Conservation (phyloP, 2,329 filamentous ascomycete genomes). For the Dactylellina sp. region DNA sequence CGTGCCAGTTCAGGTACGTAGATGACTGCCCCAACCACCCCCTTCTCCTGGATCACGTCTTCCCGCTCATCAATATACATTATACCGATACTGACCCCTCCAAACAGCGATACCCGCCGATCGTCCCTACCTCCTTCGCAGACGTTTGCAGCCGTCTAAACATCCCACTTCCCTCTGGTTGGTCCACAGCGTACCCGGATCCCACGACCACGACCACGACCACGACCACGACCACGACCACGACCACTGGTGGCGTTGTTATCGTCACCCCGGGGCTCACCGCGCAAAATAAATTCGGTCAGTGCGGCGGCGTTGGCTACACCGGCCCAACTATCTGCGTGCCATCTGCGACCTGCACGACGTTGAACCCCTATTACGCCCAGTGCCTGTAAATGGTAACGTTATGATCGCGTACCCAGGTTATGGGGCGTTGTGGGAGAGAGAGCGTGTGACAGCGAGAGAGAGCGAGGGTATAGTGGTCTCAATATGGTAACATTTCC, state of each 20-base stretch:
- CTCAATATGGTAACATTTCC: not conserved
- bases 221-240: constrained; percentile 9
- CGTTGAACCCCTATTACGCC: constrained; percentile 62
- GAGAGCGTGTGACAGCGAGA: not conserved
- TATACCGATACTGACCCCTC: not conserved
- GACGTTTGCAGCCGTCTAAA: constrained; percentile 5
- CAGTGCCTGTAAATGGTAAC: constrained; percentile 62
- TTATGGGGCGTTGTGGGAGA: not conserved
- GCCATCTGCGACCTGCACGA: constrained; percentile 61
- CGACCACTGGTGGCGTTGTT: not conserved
- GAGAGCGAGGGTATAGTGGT: no score
- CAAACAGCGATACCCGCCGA: constrained; percentile 22
- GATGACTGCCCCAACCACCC: no score
- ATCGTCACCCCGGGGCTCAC: constrained; percentile 2
- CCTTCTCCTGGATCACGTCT: not conserved
- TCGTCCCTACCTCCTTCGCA: constrained; percentile 12
- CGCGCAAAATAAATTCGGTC: constrained; percentile 58
- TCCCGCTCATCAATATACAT: not conserved
- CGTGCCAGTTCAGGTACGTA: constrained; percentile 3
- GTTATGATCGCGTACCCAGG: not conserved
- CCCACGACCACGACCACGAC: not conserved
- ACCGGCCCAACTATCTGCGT: constrained; percentile 62
- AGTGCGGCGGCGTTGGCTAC: constrained; percentile 63
- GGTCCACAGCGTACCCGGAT: constrained; percentile 30
- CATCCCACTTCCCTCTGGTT: constrained; percentile 18